These are phyloP conservation scores for Chalciporus piperatus DNA, from an alignment of 768 basidiomycete species.

Conservation along the genomic window DNA sequence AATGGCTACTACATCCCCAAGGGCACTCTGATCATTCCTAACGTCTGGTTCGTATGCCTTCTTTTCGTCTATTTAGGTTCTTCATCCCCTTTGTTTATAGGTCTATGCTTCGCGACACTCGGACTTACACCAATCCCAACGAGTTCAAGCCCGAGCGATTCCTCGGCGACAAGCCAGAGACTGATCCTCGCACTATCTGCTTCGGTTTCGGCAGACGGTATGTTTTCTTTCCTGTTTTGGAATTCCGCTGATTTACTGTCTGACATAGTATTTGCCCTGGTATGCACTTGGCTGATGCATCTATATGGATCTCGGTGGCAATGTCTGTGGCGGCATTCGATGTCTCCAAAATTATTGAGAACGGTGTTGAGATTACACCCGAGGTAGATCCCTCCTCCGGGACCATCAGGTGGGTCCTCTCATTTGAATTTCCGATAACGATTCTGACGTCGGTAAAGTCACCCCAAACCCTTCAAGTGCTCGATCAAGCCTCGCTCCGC, in stretches of 20 bases:
- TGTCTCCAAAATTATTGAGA: conserved; percentile 42
- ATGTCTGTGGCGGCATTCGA: conserved; percentile 49
- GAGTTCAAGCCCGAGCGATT: conserved; percentile 62
- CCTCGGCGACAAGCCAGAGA: conserved; percentile 43
- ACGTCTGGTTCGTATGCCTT: conserved; percentile 16
- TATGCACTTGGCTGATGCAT: conserved; percentile 50
- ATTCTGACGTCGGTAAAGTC: conserved; percentile 32
- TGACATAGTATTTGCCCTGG: conserved; percentile 30
- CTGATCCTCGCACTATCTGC: conserved; percentile 56
- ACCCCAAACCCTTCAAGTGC: conserved; percentile 63
- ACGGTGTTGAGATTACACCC: conserved; percentile 49
- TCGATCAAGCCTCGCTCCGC: conserved; percentile 58
- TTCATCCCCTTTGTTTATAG: conserved; percentile 6
- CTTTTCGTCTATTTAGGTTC: conserved; percentile 3
- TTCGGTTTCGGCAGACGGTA: conserved; percentile 71
- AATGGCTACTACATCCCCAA: conserved; percentile 63
- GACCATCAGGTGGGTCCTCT: conserved; percentile 51
- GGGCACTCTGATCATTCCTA: conserved; percentile 27
- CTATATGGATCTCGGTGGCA: conserved; percentile 43
- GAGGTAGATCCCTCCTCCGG: conserved; percentile 57
- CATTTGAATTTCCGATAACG: too few species aligned
- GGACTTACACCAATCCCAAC: conserved; percentile 50
- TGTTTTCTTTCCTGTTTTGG: conserved; percentile 14
- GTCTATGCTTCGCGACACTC: conserved; percentile 32
- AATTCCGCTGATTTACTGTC: conserved; percentile 4